phyloP scores from a whole-genome alignment of 805 yeast genomes.

The Wickerhamomyces alni region DNA sequence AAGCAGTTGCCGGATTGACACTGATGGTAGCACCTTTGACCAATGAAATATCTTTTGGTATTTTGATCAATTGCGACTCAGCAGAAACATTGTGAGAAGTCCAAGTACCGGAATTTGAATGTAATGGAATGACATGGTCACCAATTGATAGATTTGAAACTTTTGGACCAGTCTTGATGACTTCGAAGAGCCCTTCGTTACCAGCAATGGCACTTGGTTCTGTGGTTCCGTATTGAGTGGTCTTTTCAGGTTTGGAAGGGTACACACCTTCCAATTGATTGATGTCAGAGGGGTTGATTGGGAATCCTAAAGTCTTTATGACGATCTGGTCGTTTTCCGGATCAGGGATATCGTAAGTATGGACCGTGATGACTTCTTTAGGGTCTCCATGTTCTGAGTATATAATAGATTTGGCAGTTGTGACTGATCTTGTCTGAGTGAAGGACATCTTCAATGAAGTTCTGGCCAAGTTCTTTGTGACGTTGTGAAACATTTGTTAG shows the following conservation, averaged over 20 bases:
- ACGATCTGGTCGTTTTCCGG: slow-evolving; percentile 44
- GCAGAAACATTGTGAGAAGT: slow-evolving; percentile 62
- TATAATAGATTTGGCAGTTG: slow-evolving; percentile 57
- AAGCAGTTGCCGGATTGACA: slow-evolving; percentile 92
- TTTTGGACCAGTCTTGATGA: slow-evolving; percentile 60
- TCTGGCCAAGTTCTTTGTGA: neutral
- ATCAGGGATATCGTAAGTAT: slow-evolving; percentile 44
- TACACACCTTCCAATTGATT: slow-evolving; percentile 83
- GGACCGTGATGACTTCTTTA: slow-evolving; percentile 44
- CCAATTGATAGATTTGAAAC: slow-evolving; percentile 50
- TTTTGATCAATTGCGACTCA: slow-evolving; percentile 46
- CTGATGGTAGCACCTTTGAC: slow-evolving; percentile 81
- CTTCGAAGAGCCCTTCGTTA: slow-evolving; percentile 87
- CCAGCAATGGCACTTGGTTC: slow-evolving; percentile 83
- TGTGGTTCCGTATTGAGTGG: slow-evolving; percentile 45
- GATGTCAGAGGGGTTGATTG: slow-evolving; percentile 87
- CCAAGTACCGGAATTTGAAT: slow-evolving; percentile 91
- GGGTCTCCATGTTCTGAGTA: slow-evolving; percentile 69
- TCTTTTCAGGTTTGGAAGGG: slow-evolving; percentile 64
- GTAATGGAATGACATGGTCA: slow-evolving; percentile 83
- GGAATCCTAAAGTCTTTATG: slow-evolving; percentile 70
- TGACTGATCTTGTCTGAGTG: slow-evolving; percentile 12
- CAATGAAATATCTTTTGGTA: slow-evolving; percentile 43
- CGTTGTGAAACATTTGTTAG: neutral
- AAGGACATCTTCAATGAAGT: neutral